Evolutionary conservation across 257 asterid genomes (phyloP).

Genomic region (Mitragyna speciosa): DNA sequence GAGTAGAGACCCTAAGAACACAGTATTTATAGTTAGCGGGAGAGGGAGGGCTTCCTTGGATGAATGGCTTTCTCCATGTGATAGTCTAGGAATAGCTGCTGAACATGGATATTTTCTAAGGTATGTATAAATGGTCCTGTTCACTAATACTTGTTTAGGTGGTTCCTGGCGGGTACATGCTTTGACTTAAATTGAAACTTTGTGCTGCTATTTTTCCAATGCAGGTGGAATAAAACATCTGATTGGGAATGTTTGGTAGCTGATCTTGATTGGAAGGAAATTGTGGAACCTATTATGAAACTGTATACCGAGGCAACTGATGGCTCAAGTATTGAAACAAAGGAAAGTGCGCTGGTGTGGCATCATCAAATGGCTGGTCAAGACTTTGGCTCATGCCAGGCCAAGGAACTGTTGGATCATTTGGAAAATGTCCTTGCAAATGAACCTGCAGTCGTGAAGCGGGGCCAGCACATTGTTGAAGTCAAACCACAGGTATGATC

Average conservation of each 20-base stretch:
- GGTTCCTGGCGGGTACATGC: not conserved
- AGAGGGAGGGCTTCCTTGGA: conserved; percentile 59
- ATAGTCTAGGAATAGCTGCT: conserved; percentile 76
- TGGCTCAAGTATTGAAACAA: conserved; percentile 78
- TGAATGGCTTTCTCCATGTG: conserved; percentile 85
- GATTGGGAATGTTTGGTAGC: conserved; percentile 70
- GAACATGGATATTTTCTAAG: conserved; percentile 87
- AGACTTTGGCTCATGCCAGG: conserved; percentile 89
- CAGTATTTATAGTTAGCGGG: conserved; percentile 85
- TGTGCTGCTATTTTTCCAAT: conserved; percentile 8
- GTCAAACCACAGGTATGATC: conserved; percentile 83
- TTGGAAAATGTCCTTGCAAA: conserved; percentile 80
- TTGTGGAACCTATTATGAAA: conserved; percentile 83
- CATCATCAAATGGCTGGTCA: conserved; percentile 81
- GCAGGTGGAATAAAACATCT: conserved; percentile 56
- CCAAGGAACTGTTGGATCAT: conserved; percentile 78
- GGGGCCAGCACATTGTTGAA: conserved; percentile 93
- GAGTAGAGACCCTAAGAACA: conserved; percentile 68
- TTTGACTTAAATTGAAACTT: conserved; percentile 6
- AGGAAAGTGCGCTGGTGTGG: conserved; percentile 95
- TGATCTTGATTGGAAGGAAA: conserved; percentile 82
- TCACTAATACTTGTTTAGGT: not conserved
- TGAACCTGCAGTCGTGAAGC: conserved; percentile 86
- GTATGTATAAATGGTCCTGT: conserved; percentile 29
- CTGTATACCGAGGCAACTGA: conserved; percentile 83